Conservation (phyloP, 805 yeast genomes). For the Metschnikowia colocasiae region DNA sequence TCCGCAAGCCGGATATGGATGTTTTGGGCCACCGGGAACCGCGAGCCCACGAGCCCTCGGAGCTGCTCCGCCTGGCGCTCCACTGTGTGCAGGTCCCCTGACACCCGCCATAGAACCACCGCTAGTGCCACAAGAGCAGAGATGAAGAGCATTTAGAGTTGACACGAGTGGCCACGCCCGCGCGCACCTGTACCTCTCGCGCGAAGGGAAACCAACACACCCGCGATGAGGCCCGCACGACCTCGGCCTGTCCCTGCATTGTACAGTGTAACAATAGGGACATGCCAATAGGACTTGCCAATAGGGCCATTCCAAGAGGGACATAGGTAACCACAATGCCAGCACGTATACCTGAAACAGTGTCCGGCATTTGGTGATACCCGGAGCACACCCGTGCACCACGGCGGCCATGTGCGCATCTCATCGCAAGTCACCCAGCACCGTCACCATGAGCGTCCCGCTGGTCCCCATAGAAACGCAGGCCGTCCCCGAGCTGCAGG, state of each 20-base stretch:
- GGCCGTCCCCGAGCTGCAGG: conserved; percentile 53
- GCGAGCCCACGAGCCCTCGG: conserved; percentile 11
- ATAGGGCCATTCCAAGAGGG: no score
- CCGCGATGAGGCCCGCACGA: no score
- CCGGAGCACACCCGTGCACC: neutral
- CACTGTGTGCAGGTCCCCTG: neutral
- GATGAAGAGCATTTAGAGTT: conserved; percentile 8
- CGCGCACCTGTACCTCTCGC: no score
- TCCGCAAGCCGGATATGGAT: conserved; percentile 29
- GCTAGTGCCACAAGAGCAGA: neutral
- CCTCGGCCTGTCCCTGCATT: no score
- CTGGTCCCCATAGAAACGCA: conserved; percentile 26
- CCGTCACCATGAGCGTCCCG: conserved; percentile 28
- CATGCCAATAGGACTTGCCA: no score
- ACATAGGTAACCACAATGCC: no score
- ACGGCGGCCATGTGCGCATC: neutral
- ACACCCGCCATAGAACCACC: neutral
- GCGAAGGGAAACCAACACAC: no score
- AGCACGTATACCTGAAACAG: no score
- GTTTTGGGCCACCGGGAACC: conserved; percentile 19
- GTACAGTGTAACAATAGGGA: no score
- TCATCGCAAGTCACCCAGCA: neutral
- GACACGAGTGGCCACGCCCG: no score
- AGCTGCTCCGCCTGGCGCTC: conserved; percentile 7
- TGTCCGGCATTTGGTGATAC: no score